Conservation (phyloP, 129 eudicot species). For the Ambrosia trifida region DNA sequence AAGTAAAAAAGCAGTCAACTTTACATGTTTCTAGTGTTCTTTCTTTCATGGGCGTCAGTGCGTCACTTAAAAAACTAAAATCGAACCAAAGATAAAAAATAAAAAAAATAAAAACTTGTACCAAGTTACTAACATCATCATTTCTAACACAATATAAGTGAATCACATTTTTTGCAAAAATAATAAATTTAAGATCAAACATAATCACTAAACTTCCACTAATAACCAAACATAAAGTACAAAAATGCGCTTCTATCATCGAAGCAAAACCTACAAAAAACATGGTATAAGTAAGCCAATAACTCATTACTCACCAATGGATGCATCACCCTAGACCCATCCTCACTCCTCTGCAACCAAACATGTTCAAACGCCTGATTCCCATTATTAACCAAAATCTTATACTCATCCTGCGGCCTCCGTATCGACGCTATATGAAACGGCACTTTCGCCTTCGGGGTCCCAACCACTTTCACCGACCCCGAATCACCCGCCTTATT, state of each 20-base stretch:
- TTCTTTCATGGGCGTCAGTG: neutral
- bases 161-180: neutral
- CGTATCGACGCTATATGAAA: conserved; percentile 69
- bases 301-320: conserved; percentile 65
- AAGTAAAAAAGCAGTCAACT: conserved; percentile 2
- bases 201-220: neutral
- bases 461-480: conserved; percentile 52
- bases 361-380: conserved; percentile 86
- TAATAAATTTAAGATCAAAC: neutral
- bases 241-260: neutral
- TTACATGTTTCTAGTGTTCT: neutral
- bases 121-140: neutral
- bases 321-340: conserved; percentile 74
- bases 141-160: neutral
- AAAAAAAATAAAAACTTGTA: neutral
- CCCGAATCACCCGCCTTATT: conserved; percentile 10
- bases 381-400: conserved; percentile 64
- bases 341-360: conserved; percentile 72
- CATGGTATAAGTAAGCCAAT: neutral
- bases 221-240: neutral
- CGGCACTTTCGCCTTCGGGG: conserved; percentile 58
- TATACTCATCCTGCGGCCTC: conserved; percentile 82
- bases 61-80: neutral
- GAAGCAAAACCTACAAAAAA: neutral
- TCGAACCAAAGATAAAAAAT: neutral